Evolutionary conservation across 1,284 basidiomycete species (phyloP).

Genomic region (Xanthoconium separans): DNA sequence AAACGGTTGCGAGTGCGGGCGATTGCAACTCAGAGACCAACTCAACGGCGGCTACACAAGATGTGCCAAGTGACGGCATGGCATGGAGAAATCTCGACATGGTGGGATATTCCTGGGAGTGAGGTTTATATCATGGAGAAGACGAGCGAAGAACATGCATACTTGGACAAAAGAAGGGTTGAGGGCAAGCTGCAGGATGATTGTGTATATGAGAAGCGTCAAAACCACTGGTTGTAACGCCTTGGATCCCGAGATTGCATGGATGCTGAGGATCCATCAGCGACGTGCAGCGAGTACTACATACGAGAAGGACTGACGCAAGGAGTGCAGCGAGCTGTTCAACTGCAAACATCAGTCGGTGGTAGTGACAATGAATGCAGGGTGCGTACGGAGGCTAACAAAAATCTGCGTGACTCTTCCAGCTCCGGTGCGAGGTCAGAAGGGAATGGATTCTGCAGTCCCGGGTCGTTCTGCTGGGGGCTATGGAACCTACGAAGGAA

Average conservation of each 20-base stretch:
- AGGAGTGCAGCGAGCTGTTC: slow-evolving; percentile 18
- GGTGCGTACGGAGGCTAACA: no score
- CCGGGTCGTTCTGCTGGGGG: neutral
- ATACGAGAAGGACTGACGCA: slow-evolving; percentile 8
- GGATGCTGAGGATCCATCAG: slow-evolving; percentile 10
- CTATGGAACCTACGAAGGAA: neutral
- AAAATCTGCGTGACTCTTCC: no score
- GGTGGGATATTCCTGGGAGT: neutral
- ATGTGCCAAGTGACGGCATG: slow-evolving; percentile 18
- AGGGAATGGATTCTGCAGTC: neutral
- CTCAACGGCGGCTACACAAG: slow-evolving; percentile 12
- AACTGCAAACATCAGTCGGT: neutral
- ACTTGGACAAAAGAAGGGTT: slow-evolving; percentile 11
- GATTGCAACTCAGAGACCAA: slow-evolving; percentile 9
- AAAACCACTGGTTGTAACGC: slow-evolving; percentile 11
- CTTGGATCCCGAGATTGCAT: slow-evolving; percentile 5
- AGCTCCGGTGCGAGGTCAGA: no score
- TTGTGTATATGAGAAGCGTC: slow-evolving; percentile 20
- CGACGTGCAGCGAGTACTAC: neutral
- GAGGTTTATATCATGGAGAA: neutral
- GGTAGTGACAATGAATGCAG: no score
- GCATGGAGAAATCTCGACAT: slow-evolving; percentile 17
- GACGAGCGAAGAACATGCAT: neutral
- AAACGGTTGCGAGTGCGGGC: neutral
- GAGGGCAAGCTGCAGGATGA: slow-evolving; percentile 17